These are phyloP conservation scores for Penicillium sumatraense DNA, from an alignment of 2,329 filamentous ascomycete genomes.

Conservation along the genomic window DNA sequence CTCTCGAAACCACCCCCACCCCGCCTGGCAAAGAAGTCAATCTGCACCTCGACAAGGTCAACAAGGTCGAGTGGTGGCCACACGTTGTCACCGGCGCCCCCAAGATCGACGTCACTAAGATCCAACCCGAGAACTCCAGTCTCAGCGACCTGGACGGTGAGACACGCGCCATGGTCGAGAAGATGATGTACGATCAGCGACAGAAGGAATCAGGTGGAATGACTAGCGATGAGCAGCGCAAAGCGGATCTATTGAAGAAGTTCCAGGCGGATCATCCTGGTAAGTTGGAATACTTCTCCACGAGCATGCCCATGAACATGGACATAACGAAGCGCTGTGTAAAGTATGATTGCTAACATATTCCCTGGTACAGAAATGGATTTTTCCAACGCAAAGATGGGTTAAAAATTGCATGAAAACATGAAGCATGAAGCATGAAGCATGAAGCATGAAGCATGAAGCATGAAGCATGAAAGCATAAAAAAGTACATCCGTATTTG, in stretches of 20 bases:
- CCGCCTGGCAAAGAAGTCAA: conserved; percentile 71
- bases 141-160: conserved; percentile 91
- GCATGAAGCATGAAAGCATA: conserved; percentile 30
- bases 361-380: conserved; percentile 62
- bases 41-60: conserved; percentile 91
- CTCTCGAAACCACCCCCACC: conserved; percentile 69
- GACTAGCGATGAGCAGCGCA: conserved; percentile 93
- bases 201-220: conserved; percentile 93
- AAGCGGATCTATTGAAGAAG: conserved; percentile 88
- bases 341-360: conserved; percentile 1
- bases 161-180: conserved; percentile 97
- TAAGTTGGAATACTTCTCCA: too few relatives aligned
- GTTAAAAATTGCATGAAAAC: conserved; percentile 33
- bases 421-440: too few relatives aligned
- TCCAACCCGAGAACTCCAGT: conserved; percentile 89
- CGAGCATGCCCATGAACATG: too few relatives aligned
- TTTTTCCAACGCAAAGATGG: conserved; percentile 68
- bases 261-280: conserved; percentile 79
- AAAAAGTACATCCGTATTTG: conserved; percentile 11
- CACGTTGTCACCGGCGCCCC: conserved; percentile 87
- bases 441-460: too few relatives aligned
- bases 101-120: conserved; percentile 93
- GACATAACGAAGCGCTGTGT: too few relatives aligned
- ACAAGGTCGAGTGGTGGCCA: conserved; percentile 98
- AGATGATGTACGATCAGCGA: conserved; percentile 99